Evolutionary conservation across 2,329 filamentous ascomycete species (phyloP), one percentile per base, ranked within the genome.

Genomic region (Botryotinia convoluta): DNA sequence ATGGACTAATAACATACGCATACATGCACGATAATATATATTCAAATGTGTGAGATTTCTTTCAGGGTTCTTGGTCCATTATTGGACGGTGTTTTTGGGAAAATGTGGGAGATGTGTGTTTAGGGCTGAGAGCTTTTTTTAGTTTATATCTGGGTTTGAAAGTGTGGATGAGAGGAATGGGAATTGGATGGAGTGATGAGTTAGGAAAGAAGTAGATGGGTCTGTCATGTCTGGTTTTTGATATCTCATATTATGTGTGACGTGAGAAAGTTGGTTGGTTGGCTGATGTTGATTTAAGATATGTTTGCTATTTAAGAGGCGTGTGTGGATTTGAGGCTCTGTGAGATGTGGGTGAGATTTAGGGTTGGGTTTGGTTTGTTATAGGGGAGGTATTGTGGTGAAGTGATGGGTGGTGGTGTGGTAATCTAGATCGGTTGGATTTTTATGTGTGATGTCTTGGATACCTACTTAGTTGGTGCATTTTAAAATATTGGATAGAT

Each of bases 261-360:
- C 8, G 45, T 54, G 51, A 26, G 51, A 69, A 69, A 69, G 51
- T 44, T 29, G 32, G 45, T 68, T 54, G 64, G 26, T 51, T 68
- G 64, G 64, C 16, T 68, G 20, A 59, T 16, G 26, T 51, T 4
- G 10, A 59, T 44, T 32, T 44, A 5, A 1, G 22, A 10, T 57
- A 39, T 1, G 12, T 16, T 22, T 39, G 39, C 29, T 37, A 29
- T 16, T 7, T 2, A 54, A 35, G 64, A 26, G 22, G 20, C 42
- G 59, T 61, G 59, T 61, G 60, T 62, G 22, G 60, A 9, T 62
- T n/a, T n/a, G 12, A 62, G 60, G 12, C 14, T 26, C 60, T 20
- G 26, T 61, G 42, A 39, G 20, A 22, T 51, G 14, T n/a, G 32
- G 22, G 37, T 54, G 26, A 37, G 51, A 26, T 22, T 18, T 48